Evolutionary conservation across 139 green algal species (phyloP).

Genomic region (Limnomonas spitsbergensis): DNA sequence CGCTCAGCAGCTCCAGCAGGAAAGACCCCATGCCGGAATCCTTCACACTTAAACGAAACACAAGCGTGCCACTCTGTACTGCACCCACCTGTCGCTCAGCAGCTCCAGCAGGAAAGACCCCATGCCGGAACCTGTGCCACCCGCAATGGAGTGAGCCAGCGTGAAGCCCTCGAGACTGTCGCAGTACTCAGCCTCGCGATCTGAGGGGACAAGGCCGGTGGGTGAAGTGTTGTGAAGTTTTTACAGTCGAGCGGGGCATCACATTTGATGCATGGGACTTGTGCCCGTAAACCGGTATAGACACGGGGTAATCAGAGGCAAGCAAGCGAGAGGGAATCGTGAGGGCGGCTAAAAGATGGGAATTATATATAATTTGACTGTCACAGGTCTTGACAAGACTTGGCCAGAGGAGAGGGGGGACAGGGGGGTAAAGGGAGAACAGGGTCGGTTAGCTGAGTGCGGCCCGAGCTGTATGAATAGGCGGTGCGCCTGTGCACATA

Average conservation of each 20-base stretch:
- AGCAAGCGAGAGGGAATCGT: not conserved
- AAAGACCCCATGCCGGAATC: constrained; percentile 93
- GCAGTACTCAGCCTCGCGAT: constrained; percentile 95
- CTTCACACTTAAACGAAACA: no score
- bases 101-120: constrained; percentile 96
- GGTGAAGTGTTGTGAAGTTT: no score
- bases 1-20: constrained; percentile 93
- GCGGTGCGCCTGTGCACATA: no score
- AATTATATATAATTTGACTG: no score
- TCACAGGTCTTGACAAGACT: no score
- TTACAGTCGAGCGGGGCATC: not conserved
- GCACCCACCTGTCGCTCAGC: constrained; percentile 79
- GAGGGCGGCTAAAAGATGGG: no score
- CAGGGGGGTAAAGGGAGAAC: no score
- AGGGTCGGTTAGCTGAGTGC: no score
- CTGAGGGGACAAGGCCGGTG: constrained; percentile 49
- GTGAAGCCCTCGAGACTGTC: constrained; percentile 97
- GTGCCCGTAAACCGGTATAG: no score
- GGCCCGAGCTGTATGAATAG: no score
- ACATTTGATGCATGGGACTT: no score
- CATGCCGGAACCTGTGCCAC: constrained; percentile 94
- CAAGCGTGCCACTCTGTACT: not conserved
- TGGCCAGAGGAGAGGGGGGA: no score
- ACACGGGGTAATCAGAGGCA: not conserved
- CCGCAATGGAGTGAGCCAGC: constrained; percentile 95